Percentiles rank a stretch among this genome's conserved stretches.
Conservation (phyloP, 1,139 yeast species). For the Blastobotrys buckinghamii region DNA sequence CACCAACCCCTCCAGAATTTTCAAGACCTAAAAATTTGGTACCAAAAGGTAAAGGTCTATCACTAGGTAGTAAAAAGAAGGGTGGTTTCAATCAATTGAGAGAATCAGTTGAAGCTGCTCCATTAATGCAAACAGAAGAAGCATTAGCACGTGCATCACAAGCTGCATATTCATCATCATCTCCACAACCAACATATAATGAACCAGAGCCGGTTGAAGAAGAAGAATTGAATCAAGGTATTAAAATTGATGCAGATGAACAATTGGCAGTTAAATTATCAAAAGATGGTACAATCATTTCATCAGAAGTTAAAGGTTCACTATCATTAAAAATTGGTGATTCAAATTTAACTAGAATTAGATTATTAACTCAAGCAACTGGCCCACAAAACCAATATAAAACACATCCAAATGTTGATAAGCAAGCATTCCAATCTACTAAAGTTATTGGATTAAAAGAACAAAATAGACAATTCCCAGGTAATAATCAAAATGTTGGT, state of each 20-base stretch:
- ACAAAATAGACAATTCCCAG: conserved; percentile 73
- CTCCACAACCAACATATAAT: conserved; percentile 17
- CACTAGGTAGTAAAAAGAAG: conserved; percentile 60
- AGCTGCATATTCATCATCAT: neutral
- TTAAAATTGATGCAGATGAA: conserved; percentile 72
- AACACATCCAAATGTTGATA: conserved; percentile 95
- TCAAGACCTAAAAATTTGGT: conserved; percentile 9
- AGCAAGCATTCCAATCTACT: conserved; percentile 52
- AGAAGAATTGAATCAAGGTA: conserved; percentile 61
- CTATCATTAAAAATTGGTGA: conserved; percentile 82
- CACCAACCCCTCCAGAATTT: conserved; percentile 14
- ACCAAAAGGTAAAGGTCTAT: conserved; percentile 69
- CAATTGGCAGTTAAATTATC: conserved; percentile 68
- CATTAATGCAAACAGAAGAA: conserved; percentile 19
- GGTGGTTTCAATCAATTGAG: conserved; percentile 41
- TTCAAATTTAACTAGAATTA: conserved; percentile 58
- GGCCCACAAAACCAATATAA: conserved; percentile 62
- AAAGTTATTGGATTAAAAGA: conserved; percentile 71
- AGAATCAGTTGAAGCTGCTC: conserved; percentile 35
- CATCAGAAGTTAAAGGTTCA: conserved; percentile 85
- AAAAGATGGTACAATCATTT: conserved; percentile 74
- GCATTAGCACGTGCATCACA: neutral
- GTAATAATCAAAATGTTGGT: conserved; percentile 83
- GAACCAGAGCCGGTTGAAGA: conserved; percentile 31
- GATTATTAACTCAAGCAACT: conserved; percentile 50